Percentiles rank a stretch among this genome's conserved stretches.
Conservation (phyloP, 768 basidiomycete genomes). For the Tricholoma terreum region DNA sequence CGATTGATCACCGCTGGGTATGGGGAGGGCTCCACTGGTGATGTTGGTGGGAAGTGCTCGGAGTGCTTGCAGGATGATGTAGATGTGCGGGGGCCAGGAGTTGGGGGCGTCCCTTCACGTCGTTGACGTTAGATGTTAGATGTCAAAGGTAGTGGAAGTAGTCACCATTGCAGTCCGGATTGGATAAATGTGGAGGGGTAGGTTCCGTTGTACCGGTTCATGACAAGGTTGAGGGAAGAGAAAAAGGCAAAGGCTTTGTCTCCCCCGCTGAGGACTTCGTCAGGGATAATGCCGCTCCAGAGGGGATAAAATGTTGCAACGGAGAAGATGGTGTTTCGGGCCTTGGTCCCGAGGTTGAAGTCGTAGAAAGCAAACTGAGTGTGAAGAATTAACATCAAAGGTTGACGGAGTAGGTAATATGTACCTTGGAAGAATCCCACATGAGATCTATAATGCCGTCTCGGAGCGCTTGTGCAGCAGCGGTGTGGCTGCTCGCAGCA, state of each 20-base stretch:
- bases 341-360: constrained; percentile 71
- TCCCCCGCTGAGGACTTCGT: constrained; percentile 55
- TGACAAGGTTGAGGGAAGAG: constrained; percentile 68
- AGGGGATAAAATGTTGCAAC: constrained; percentile 79
- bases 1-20: constrained; percentile 46
- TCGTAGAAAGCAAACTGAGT: constrained; percentile 81
- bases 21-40: constrained; percentile 53
- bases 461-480: constrained; percentile 55
- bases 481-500: constrained; percentile 47
- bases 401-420: background rate
- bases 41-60: constrained; percentile 70
- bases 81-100: constrained; percentile 83
- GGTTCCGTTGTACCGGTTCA: constrained; percentile 87
- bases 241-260: constrained; percentile 70
- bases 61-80: constrained; percentile 77
- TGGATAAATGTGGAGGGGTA: constrained; percentile 76
- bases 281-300: constrained; percentile 84
- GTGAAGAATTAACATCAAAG: background rate
- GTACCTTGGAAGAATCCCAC: constrained; percentile 73
- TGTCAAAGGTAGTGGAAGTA: background rate
- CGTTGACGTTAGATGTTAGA: background rate
- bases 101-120: constrained; percentile 76
- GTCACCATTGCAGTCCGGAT: constrained; percentile 78
- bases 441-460: constrained; percentile 78
- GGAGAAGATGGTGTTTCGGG: constrained; percentile 65